Evolutionary conservation across 495 filamentous ascomycete genomes (phyloP).

Genomic region (Aspergillus funiculosus): DNA sequence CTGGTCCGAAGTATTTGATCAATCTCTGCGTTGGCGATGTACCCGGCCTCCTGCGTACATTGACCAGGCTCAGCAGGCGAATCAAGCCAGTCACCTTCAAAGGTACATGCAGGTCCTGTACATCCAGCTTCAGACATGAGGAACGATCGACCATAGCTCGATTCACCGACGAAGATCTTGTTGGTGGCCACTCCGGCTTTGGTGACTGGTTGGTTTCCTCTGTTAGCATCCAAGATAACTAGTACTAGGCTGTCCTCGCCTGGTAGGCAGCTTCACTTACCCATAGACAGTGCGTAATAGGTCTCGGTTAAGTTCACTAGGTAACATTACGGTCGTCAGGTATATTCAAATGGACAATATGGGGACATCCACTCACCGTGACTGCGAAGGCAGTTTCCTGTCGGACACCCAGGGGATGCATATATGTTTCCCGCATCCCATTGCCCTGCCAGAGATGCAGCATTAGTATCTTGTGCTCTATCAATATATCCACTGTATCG

Average conservation of each 20-base stretch:
- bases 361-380: no score
- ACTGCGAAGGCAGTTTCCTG: slow-evolving; percentile 35
- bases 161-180: slow-evolving; percentile 36
- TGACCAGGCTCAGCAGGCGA: neutral
- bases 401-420: slow-evolving; percentile 25
- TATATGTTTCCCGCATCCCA: slow-evolving; percentile 32
- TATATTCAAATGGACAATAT: no score
- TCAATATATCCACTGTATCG: neutral
- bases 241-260: no score
- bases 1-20: slow-evolving; percentile 2
- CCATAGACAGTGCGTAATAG: slow-evolving; percentile 31
- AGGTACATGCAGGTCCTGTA: neutral
- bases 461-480: no score
- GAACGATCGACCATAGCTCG: slow-evolving; percentile 25
- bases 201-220: slow-evolving; percentile 25
- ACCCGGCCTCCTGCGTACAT: slow-evolving; percentile 22
- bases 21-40: slow-evolving; percentile 24
- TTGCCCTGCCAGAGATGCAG: neutral
- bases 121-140: slow-evolving; percentile 10
- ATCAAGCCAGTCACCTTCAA: slow-evolving; percentile 5
- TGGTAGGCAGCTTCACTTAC: neutral
- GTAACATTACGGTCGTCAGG: neutral
- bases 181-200: slow-evolving; percentile 41
- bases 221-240: slow-evolving; percentile 2
- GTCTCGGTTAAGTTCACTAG: slow-evolving; percentile 41